Base-by-base conservation (phyloP, 2,329 filamentous ascomycete genomes). In the Talaromyces albobiverticillius region DNA sequence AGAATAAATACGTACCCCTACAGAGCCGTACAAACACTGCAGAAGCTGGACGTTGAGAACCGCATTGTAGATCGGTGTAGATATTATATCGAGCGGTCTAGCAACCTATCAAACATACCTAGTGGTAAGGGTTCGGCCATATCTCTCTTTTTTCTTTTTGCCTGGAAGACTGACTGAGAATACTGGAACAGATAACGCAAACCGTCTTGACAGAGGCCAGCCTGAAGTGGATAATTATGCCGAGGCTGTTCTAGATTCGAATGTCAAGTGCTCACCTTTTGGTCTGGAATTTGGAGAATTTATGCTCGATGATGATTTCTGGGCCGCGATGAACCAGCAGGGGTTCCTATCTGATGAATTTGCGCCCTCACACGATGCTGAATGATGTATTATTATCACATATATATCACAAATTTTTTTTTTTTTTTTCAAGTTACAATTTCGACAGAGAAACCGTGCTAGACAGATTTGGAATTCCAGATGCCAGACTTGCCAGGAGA, bases 401-500 rank as follows among this genome's bases (percentile, higher is more conserved):
- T n/a, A n/a, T n/a, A n/a, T n/a, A n/a, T n/a, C n/a, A n/a, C n/a
- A n/a, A n/a, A n/a, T n/a, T n/a, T n/a, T n/a, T n/a, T n/a, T n/a
- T n/a, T n/a, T n/a, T n/a, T n/a, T n/a, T n/a, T n/a, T n/a, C n/a
- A n/a, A n/a, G n/a, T n/a, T n/a, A n/a, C n/a, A n/a, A n/a, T n/a
- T n/a, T n/a, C n/a, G 26, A 29, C 26, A 10, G 26, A 29, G 26
- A 29, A 29, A 5, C 10, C 26, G 52, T 29, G 26, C 26, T 29
- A 10, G 26, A 29, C 26, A 29, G 26, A 29, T 10, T 29, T 29
- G 26, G 26, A 29, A 10, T 29, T 29, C 75, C 74, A 77, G n/a
- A 79, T 72, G 1, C 76, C 76, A 56, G 74, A 75, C 56, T 74
- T 74, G 0, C 77, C 77, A 2, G 75, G 76, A 6, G 74, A 72